Evolutionary conservation across 2,329 filamentous ascomycete species (phyloP), one percentile per base, ranked within the genome.

Genomic region (Hymenoscyphus scutula): DNA sequence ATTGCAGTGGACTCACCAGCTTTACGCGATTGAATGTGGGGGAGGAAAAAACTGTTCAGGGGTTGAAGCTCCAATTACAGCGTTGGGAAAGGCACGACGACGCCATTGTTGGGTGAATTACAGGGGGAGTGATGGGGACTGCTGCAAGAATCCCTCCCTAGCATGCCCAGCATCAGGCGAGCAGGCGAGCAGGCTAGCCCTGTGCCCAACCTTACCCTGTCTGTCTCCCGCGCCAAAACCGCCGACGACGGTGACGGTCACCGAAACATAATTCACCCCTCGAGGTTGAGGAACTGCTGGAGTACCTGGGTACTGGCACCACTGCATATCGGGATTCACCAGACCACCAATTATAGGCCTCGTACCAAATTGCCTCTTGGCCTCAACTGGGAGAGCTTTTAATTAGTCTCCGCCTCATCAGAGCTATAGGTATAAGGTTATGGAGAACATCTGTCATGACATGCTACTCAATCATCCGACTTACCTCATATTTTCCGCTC

Each of bases 181-280:
- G n/a, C n/a, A n/a, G n/a, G n/a, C n/a, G n/a, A n/a, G 25, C 8
- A 51, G 10, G 13, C 19, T 27, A 23, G 19, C 45, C 45, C 45
- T 51, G 45, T 19, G n/a, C 41, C 45, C 45, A 51, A 19, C 45
- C 45, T 19, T 48, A 11, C 8, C 41, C 25, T 10, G 41, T 10
- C 41, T 25, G 41, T 23, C 41, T 19, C 41, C 41, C 41, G 10
- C 13, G 19, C 3, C 10, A 23, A 51, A 23, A 25, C 19, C 45
- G 45, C 19, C 38, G 38, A 19, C n/a, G 38, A 45, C 45, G 45
- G 45, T 51, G 38, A 45, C 45, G 45, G 45, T 51, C 19, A 51
- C 45, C 45, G 45, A 51, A 37, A 51, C 45, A 19, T 10, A 51
- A 37, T 51, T 25, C 45, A 51, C n/a, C 45, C 25, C 10, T 51